Evolutionary conservation across 305 asterid genomes (phyloP).

Genomic region (Solanum hybrid): DNA sequence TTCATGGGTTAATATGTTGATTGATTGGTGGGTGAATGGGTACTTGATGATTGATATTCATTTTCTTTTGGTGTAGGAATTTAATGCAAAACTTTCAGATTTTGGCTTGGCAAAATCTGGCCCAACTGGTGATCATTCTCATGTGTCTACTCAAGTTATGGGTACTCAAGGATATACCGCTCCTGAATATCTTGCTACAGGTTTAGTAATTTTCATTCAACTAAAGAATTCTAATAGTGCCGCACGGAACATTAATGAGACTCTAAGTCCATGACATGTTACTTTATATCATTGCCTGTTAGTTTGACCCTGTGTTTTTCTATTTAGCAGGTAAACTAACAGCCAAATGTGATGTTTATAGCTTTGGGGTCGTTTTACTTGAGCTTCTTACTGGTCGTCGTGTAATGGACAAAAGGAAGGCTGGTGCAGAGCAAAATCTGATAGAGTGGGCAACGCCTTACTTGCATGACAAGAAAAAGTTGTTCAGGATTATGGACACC

Average conservation of each 20-base stretch:
- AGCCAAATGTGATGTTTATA: constrained; percentile 55
- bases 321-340: constrained; percentile 44
- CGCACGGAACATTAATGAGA: too few species aligned
- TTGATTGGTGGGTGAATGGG: neutral
- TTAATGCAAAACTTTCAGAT: constrained; percentile 63
- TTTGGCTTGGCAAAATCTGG: constrained; percentile 63
- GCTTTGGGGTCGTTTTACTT: constrained; percentile 73
- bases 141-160: constrained; percentile 58
- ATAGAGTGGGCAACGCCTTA: constrained; percentile 54
- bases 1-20: neutral
- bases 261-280: neutral
- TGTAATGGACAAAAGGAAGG: constrained; percentile 41
- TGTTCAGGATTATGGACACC: constrained; percentile 65
- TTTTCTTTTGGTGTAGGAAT: constrained; percentile 28
- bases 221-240: neutral
- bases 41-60: neutral
- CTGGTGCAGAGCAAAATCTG: constrained; percentile 38
- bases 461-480: constrained; percentile 38
- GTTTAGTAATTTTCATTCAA: constrained; percentile 8
- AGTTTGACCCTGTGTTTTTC: neutral
- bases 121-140: constrained; percentile 47
- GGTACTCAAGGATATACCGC: constrained; percentile 69
- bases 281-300: neutral
- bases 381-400: constrained; percentile 71
- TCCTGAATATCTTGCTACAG: constrained; percentile 51